Conservation (phyloP, 2,329 filamentous ascomycete genomes). For the Ascochyta pisi region DNA sequence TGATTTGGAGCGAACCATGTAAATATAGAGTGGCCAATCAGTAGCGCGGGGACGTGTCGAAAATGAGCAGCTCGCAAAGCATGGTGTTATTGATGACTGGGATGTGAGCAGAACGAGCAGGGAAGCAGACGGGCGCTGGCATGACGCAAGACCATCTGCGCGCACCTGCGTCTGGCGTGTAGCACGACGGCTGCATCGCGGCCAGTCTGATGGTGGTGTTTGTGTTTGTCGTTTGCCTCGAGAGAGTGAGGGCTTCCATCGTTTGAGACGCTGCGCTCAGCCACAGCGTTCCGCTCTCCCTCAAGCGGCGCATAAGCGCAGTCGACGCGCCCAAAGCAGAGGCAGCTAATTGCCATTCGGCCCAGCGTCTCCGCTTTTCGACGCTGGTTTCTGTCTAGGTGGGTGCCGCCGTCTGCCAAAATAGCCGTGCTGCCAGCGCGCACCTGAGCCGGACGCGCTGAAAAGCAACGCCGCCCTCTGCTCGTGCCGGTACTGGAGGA, state of each 20-base stretch:
- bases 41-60: conserved; percentile 6
- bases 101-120: conserved; percentile 9
- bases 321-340: conserved; percentile 21
- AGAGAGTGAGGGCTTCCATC: neutral
- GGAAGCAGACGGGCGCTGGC: conserved; percentile 2
- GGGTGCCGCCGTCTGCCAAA: no score
- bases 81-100: conserved; percentile 6
- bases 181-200: conserved; percentile 9
- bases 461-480: conserved; percentile 15
- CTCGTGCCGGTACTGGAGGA: neutral
- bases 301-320: conserved; percentile 17
- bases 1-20: conserved; percentile 1
- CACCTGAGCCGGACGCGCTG: conserved; percentile 8
- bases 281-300: conserved; percentile 13
- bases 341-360: conserved; percentile 14
- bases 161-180: conserved; percentile 15
- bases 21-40: conserved; percentile 19
- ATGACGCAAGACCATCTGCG: conserved; percentile 19
- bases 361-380: conserved; percentile 15
- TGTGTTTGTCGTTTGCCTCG: neutral
- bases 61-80: conserved; percentile 9
- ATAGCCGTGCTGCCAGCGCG: conserved; percentile 4
- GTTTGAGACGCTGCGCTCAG: conserved; percentile 11
- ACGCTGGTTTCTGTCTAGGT: conserved; percentile 22
- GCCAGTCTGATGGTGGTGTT: neutral